These are phyloP conservation scores for Penicillium roqueforti DNA, from an alignment of 495 filamentous ascomycete genomes.

Conservation along the genomic window DNA sequence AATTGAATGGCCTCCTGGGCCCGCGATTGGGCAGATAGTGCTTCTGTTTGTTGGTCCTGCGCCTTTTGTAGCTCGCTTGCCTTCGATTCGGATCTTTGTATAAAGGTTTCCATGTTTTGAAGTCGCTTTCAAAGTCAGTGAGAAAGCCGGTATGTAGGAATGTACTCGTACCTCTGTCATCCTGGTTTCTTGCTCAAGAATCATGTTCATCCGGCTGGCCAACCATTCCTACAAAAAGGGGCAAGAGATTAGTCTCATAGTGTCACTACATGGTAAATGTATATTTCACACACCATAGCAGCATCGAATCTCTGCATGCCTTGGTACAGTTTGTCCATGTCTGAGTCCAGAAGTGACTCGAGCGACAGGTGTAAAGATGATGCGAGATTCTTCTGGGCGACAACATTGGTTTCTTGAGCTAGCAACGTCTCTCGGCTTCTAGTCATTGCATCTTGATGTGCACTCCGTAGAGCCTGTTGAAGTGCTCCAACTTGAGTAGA, in stretches of 20 bases:
- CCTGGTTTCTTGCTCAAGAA: constrained; percentile 31
- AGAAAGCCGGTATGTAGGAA: not conserved
- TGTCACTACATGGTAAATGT: too few relatives aligned
- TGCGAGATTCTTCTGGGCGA: constrained; percentile 31
- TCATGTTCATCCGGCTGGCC: constrained; percentile 22
- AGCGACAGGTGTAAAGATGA: constrained; percentile 25
- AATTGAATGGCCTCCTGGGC: constrained; percentile 33
- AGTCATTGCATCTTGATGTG: constrained; percentile 34
- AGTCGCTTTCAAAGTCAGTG: constrained; percentile 35
- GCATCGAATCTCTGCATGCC: constrained; percentile 30
- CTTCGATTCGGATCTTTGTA: constrained; percentile 33
- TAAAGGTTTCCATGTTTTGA: constrained; percentile 29
- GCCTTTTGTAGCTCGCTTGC: constrained; percentile 34
- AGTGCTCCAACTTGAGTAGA: constrained; percentile 28
- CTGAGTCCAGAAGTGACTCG: constrained; percentile 25
- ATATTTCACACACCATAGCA: constrained; percentile 25
- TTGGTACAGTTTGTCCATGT: constrained; percentile 24
- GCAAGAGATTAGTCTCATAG: not conserved
- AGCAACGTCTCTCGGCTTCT: constrained; percentile 23
- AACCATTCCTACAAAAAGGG: constrained; percentile 24
- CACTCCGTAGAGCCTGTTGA: constrained; percentile 24
- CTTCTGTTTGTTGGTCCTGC: constrained; percentile 38
- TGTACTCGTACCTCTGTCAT: constrained; percentile 31
- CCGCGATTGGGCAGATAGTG: constrained; percentile 28
- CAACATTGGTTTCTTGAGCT: constrained; percentile 22